Evolutionary conservation across 257 asterid species (phyloP).

Genomic region (Forsythia viridissima): DNA sequence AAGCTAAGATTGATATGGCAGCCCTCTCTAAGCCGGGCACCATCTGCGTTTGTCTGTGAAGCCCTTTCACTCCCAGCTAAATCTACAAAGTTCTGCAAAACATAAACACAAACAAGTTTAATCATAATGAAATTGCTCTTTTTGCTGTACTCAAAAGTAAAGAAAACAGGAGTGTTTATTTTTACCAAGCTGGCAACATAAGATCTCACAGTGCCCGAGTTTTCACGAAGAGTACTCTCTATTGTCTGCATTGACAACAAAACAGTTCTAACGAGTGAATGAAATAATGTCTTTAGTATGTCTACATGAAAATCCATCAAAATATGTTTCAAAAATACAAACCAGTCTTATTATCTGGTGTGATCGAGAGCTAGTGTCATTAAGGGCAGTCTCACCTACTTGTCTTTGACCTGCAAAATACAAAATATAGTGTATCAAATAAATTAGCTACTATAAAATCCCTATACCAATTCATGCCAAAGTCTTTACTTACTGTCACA

Average conservation of each 20-base stretch:
- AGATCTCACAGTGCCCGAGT: conserved; percentile 85
- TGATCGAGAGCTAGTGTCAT: conserved; percentile 92
- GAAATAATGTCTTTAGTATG: conserved; percentile 10
- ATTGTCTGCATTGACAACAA: conserved; percentile 65
- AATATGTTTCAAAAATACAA: conserved; percentile 22
- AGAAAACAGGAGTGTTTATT: background rate
- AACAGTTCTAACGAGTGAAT: conserved; percentile 19
- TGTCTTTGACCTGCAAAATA: conserved; percentile 84
- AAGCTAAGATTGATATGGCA: conserved; percentile 95
- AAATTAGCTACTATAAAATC: conserved; percentile 6
- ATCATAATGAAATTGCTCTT: background rate
- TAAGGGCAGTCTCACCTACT: conserved; percentile 92
- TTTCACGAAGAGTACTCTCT: conserved; percentile 89
- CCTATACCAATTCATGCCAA: conserved; percentile 16
- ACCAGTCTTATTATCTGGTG: conserved; percentile 96
- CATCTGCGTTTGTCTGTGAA: conserved; percentile 92
- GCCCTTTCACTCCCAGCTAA: conserved; percentile 97
- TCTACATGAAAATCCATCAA: conserved; percentile 4
- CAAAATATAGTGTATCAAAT: conserved; percentile 24
- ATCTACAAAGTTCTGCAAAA: conserved; percentile 84
- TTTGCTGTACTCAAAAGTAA: background rate
- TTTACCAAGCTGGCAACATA: conserved; percentile 93
- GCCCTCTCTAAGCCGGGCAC: conserved; percentile 94
- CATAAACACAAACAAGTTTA: background rate
- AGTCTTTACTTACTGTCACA: conserved; percentile 66